A percentile compares a stretch with the other conserved stretches of the same genome.
Evolutionary conservation across 1,139 yeast species (phyloP).

Genomic region (Sugiyamaella neomexicana): DNA sequence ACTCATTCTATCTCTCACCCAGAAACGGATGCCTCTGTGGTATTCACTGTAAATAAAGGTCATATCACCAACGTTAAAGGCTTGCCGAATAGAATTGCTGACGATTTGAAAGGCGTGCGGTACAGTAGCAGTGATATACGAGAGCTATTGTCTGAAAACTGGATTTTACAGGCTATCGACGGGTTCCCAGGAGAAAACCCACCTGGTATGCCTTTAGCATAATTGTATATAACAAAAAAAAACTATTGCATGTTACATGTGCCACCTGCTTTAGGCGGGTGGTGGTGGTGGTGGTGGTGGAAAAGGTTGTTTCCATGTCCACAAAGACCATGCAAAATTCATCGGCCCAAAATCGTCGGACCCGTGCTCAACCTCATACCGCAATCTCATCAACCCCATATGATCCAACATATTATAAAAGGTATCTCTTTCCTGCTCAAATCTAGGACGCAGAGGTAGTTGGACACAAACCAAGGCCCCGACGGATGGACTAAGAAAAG

Average conservation of each 20-base stretch:
- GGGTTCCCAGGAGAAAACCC: conserved; percentile 15
- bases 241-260: too few species aligned
- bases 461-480: conserved; percentile 59
- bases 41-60: conserved; percentile 49
- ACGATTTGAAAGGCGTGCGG: not conserved
- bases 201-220: conserved; percentile 4
- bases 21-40: conserved; percentile 41
- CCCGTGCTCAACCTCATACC: conserved; percentile 56
- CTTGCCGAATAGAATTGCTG: not conserved
- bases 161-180: conserved; percentile 25
- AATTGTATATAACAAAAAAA: not conserved
- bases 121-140: conserved; percentile 20
- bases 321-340: conserved; percentile 46
- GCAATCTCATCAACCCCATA: conserved; percentile 34
- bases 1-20: conserved; percentile 45
- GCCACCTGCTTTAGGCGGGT: not conserved
- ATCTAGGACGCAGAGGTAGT: conserved; percentile 70
- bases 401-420: conserved; percentile 57
- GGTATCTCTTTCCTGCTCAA: conserved; percentile 59
- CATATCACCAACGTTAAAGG: conserved; percentile 35
- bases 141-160: conserved; percentile 6
- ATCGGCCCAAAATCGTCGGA: conserved; percentile 84
- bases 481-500: conserved; percentile 39
- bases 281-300: not conserved
- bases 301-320: conserved; percentile 32